Percentiles rank a stretch among this genome's conserved stretches.
These are phyloP conservation scores for Ceratobasidium sp. DNA, from an alignment of 1,284 basidiomycete species.

Conservation along the genomic window DNA sequence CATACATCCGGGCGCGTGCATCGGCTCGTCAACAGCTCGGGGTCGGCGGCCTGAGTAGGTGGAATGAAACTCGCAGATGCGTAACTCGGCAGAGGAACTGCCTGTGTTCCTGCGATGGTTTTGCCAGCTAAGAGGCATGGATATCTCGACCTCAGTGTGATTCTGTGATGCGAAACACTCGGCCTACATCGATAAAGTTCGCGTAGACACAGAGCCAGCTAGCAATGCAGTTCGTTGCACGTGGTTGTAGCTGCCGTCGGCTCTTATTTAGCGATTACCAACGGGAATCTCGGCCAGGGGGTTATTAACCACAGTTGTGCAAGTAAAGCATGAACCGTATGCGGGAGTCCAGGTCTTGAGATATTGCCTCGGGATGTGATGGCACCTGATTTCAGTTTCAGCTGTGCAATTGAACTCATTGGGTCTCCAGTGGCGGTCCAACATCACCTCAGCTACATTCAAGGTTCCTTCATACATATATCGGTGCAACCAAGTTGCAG, in stretches of 20 bases:
- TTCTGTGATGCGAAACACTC: not conserved
- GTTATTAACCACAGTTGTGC: not conserved
- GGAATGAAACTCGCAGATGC: not conserved
- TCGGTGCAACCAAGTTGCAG: too few relatives aligned
- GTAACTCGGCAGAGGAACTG: not conserved
- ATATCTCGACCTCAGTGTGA: not conserved
- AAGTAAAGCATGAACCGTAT: not conserved
- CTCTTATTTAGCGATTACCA: not conserved
- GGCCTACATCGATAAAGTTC: not conserved
- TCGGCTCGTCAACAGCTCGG: not conserved
- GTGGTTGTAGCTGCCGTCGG: not conserved
- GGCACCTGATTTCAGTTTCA: not conserved
- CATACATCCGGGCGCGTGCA: not conserved
- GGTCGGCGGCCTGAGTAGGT: not conserved
- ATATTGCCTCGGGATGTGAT: too few relatives aligned
- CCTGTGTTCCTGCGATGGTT: not conserved
- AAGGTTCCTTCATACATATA: too few relatives aligned
- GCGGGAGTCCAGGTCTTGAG: too few relatives aligned
- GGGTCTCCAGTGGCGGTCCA: too few relatives aligned
- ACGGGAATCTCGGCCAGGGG: not conserved
- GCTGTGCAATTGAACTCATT: too few relatives aligned
- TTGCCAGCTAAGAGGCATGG: not conserved
- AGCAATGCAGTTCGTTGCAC: not conserved
- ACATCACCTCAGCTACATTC: too few relatives aligned
- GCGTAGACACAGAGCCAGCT: not conserved